Evolutionary conservation across 495 filamentous ascomycete genomes (phyloP), one percentile per base, ranked within the genome.

Genomic region (Astrothelium subdiscretum): DNA sequence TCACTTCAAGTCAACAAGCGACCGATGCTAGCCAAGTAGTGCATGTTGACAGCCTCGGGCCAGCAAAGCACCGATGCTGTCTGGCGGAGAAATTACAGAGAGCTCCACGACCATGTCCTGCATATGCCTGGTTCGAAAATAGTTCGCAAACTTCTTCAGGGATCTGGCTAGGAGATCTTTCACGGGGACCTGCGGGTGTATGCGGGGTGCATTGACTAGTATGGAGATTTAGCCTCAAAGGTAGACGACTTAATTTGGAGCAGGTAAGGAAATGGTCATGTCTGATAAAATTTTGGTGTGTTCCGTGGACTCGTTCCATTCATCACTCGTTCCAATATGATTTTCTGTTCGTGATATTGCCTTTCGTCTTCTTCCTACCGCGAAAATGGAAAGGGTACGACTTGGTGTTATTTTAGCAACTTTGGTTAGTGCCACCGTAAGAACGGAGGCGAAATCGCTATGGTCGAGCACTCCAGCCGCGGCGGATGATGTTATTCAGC

Each of bases 381-480:
- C 24, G 11, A 29, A 27, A 20, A 54, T 54, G 48, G 48, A 8
- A 2, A 15, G 24, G 15, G 11, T 54, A 54, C 8, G 24, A 8
- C 5, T 29, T 4, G 12, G 48, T 29, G 8, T 11, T 29, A 8
- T 54, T 29, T 24, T 54, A 27, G 24, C 48, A 54, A 24, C 48
- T n/a, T 5, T 11, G n/a, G 22, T 59, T 32, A 31, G 31, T 6
- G 3, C 11, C 35, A 5, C 35, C 10, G 5, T 1, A 59, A 35
- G 31, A 59, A 22, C 35, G 12, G 31, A 59, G 12, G 57, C 31
- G 18, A 65, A 65, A 22, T 61, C 58, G 22, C 58, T 65, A 2
- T 65, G 63, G 63, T 65, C 63, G 8, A 65, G 58, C 11, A 57
- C 22, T 11, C 63, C 63, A 5, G 58, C 43, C 18, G n/a, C 27